A percentile compares a stretch with the other conserved stretches of the same genome.
Conservation (phyloP, 495 filamentous ascomycete species). For the Xylaria longipes region DNA sequence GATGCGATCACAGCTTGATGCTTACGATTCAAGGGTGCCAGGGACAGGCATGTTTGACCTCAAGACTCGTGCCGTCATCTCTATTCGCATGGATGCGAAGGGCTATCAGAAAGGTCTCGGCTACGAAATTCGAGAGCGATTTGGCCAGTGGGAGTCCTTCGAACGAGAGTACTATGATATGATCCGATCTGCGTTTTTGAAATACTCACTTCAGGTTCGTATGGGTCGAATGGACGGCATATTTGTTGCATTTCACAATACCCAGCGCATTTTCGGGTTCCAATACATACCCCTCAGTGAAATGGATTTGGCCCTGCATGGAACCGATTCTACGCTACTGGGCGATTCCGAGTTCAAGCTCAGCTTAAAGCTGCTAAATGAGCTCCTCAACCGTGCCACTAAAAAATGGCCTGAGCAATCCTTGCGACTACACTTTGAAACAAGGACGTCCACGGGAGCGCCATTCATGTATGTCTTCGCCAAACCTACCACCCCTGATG, state of each 20-base stretch:
- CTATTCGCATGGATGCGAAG: conserved; percentile 82
- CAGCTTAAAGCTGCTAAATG: conserved; percentile 78
- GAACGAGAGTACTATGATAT: conserved; percentile 97
- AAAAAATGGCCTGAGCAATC: conserved; percentile 74
- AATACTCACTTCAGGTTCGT: conserved; percentile 94
- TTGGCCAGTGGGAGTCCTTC: conserved; percentile 84
- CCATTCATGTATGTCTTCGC: conserved; percentile 90
- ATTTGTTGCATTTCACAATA: conserved; percentile 97
- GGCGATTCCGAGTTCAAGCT: conserved; percentile 89
- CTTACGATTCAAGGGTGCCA: conserved; percentile 82
- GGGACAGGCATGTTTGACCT: conserved; percentile 96
- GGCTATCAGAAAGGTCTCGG: conserved; percentile 77
- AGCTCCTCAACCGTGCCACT: conserved; percentile 75
- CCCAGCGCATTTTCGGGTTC: conserved; percentile 94
- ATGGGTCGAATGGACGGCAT: conserved; percentile 99
- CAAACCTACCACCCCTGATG: conserved; percentile 75
- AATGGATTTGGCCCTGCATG: conserved; percentile 87
- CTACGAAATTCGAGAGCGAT: conserved; percentile 81
- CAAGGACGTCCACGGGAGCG: conserved; percentile 56
- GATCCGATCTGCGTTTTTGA: conserved; percentile 92
- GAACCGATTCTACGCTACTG: conserved; percentile 64
- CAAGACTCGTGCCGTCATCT: conserved; percentile 90
- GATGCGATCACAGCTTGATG: conserved; percentile 96
- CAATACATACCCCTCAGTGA: conserved; percentile 87
- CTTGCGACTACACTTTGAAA: conserved; percentile 87